Conservation (phyloP, 805 yeast genomes). For the Candida rishiriensis region DNA sequence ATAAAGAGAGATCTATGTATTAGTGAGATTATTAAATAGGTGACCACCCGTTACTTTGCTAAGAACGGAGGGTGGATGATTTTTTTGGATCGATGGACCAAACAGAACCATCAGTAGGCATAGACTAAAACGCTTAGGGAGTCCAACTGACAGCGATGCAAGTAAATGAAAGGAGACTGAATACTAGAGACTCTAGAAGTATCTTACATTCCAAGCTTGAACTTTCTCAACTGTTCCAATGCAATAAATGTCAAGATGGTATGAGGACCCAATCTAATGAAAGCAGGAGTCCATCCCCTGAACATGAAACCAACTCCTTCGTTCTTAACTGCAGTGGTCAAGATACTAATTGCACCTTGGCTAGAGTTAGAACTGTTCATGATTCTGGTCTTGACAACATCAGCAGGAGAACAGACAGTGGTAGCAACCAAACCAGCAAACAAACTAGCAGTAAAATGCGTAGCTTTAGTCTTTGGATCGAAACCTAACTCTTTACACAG, state of each 20-base stretch:
- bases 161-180: too few species aligned
- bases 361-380: slow-evolving; percentile 60
- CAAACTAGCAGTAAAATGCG: slow-evolving; percentile 76
- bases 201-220: slow-evolving; percentile 15
- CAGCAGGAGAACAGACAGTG: slow-evolving; percentile 89
- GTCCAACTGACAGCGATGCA: too few species aligned
- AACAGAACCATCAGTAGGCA: too few species aligned
- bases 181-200: too few species aligned
- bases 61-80: neutral
- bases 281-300: slow-evolving; percentile 89
- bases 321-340: slow-evolving; percentile 48
- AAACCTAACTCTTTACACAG: slow-evolving; percentile 46
- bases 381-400: slow-evolving; percentile 82
- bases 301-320: slow-evolving; percentile 83
- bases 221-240: slow-evolving; percentile 56
- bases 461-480: slow-evolving; percentile 57
- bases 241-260: slow-evolving; percentile 67
- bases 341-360: slow-evolving; percentile 46
- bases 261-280: slow-evolving; percentile 80
- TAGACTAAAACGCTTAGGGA: too few species aligned
- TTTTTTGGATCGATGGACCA: too few species aligned
- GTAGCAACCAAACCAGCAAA: slow-evolving; percentile 87
- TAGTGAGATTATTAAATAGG: too few species aligned
- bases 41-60: too few species aligned
- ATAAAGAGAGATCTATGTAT: too few species aligned